Evolutionary conservation across 2,329 filamentous ascomycete species (phyloP).

Genomic region (Ceratocystis cacaofunesta): DNA sequence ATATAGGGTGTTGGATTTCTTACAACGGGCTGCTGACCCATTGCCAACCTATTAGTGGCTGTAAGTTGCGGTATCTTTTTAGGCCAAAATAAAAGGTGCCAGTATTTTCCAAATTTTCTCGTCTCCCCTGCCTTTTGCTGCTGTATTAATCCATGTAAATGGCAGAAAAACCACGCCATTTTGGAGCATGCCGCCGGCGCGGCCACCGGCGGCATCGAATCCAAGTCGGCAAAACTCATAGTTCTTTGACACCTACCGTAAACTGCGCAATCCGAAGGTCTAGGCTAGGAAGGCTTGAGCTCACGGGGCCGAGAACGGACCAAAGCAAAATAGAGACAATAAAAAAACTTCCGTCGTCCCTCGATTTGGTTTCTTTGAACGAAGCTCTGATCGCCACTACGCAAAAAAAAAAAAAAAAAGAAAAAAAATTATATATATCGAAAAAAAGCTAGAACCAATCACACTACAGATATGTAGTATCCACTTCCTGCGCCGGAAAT

Average conservation of each 20-base stretch:
- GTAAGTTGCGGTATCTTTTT: too few relatives aligned
- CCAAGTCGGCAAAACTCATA: not conserved
- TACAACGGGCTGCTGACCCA: not conserved
- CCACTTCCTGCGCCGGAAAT: not conserved
- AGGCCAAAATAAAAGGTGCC: not conserved
- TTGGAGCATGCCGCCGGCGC: conserved; percentile 10
- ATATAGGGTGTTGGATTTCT: not conserved
- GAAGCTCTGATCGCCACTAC: not conserved
- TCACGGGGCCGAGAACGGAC: conserved; percentile 3
- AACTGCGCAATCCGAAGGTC: not conserved
- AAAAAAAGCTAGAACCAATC: not conserved
- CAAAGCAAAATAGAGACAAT: not conserved
- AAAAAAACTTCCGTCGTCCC: not conserved
- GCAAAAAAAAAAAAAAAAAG: too few relatives aligned
- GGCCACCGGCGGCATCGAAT: not conserved
- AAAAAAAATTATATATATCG: too few relatives aligned
- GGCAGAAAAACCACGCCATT: not conserved
- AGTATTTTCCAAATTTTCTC: not conserved
- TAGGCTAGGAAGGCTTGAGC: not conserved
- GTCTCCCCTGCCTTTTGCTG: not conserved
- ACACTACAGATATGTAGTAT: not conserved
- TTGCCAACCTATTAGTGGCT: not conserved
- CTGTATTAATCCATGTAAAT: not conserved
- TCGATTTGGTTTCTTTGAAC: not conserved
- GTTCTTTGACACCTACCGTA: not conserved